Conservation (phyloP, 768 basidiomycete species). For the Gymnopilus dilepis region DNA sequence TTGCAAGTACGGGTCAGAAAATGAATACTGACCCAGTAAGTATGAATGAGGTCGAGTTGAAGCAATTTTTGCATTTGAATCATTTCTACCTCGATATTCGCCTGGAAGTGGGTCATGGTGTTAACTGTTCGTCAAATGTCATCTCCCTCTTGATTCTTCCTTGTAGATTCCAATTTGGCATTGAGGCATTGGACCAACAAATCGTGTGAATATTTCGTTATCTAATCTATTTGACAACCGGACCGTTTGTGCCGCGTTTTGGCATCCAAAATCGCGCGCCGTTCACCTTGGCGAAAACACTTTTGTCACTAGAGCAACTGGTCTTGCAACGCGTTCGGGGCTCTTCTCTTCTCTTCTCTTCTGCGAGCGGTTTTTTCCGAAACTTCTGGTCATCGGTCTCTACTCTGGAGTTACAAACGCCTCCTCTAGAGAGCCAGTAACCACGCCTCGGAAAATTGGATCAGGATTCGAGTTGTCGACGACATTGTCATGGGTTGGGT, state of each 20-base stretch:
- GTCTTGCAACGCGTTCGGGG: neutral
- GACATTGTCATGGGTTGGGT: neutral
- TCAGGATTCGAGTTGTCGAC: neutral
- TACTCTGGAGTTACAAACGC: too few species aligned
- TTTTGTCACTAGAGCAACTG: constrained; percentile 8
- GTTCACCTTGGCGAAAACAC: neutral
- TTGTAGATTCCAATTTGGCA: neutral
- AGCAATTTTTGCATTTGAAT: too few species aligned
- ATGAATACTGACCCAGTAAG: too few species aligned
- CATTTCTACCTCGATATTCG: too few species aligned
- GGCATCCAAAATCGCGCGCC: neutral
- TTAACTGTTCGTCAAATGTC: too few species aligned
- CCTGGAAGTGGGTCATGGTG: too few species aligned
- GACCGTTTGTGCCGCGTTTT: neutral
- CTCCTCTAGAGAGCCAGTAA: too few species aligned
- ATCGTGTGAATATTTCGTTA: neutral
- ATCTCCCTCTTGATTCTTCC: neutral
- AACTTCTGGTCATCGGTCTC: neutral
- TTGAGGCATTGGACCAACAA: neutral
- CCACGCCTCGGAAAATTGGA: neutral
- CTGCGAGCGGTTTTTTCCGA: constrained; percentile 2
- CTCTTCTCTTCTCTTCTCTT: neutral
- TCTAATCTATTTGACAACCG: neutral
- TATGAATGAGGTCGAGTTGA: too few species aligned
- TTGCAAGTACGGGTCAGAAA: too few species aligned